phyloP scores from a whole-genome alignment of 768 basidiomycete species.

The Daedalea quercina region DNA sequence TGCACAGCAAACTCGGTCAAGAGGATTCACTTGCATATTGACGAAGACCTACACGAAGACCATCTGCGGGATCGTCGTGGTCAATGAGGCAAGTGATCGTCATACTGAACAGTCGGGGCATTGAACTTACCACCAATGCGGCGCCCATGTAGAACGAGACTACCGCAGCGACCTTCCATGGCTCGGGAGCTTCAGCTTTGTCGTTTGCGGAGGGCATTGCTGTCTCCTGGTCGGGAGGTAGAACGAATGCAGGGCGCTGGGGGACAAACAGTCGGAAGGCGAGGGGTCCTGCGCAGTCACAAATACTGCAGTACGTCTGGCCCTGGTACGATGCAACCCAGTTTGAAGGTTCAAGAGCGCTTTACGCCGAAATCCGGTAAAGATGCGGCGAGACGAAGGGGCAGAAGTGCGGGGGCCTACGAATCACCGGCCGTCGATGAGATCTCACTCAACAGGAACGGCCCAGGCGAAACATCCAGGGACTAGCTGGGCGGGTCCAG shows the following conservation, averaged over 20 bases:
- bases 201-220: slow-evolving; percentile 24
- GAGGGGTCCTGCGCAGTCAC: no score
- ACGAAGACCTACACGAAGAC: slow-evolving; percentile 36
- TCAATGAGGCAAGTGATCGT: slow-evolving; percentile 1
- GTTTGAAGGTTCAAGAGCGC: no score
- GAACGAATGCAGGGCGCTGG: not conserved
- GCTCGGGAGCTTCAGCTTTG: slow-evolving; percentile 26
- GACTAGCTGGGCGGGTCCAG: no score
- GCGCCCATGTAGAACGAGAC: slow-evolving; percentile 75
- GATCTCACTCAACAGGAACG: no score
- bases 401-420: no score
- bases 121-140: slow-evolving; percentile 57
- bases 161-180: slow-evolving; percentile 57
- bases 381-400: no score
- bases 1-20: slow-evolving; percentile 20
- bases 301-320: no score
- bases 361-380: no score
- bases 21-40: not conserved
- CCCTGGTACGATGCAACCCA: no score
- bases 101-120: not conserved
- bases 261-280: not conserved
- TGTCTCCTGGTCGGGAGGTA: not conserved
- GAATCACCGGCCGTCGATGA: no score
- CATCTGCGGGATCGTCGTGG: slow-evolving; percentile 30
- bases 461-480: no score